A percentile compares a stretch with the other conserved stretches of the same genome.
Evolutionary conservation across 2,329 filamentous ascomycete genomes (phyloP).

Genomic region (Sarocladium oryzae): DNA sequence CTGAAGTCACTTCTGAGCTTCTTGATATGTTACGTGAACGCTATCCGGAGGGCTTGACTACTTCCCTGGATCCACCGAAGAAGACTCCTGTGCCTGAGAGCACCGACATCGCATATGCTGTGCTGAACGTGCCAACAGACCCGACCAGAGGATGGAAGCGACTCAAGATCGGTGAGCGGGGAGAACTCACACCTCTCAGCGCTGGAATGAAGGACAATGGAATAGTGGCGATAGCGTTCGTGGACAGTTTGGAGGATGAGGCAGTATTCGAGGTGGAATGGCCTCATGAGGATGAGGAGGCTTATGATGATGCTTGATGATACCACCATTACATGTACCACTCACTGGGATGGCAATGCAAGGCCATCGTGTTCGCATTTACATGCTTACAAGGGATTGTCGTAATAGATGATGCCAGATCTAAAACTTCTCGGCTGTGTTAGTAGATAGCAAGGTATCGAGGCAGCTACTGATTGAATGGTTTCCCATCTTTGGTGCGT

Average conservation of each 20-base stretch:
- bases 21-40: constrained; percentile 50
- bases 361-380: too few relatives aligned
- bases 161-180: constrained; percentile 29
- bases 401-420: too few relatives aligned
- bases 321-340: neutral
- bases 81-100: constrained; percentile 33
- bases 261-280: constrained; percentile 39
- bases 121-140: constrained; percentile 38
- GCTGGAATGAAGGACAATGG: constrained; percentile 41
- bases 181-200: constrained; percentile 31
- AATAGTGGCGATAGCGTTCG: constrained; percentile 43
- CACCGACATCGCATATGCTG: constrained; percentile 39
- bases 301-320: constrained; percentile 14
- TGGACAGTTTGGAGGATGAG: constrained; percentile 33
- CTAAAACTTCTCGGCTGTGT: too few relatives aligned
- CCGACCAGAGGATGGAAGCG: constrained; percentile 42
- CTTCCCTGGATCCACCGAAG: constrained; percentile 23
- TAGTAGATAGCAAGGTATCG: too few relatives aligned
- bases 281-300: constrained; percentile 36
- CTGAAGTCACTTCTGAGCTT: constrained; percentile 50
- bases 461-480: too few relatives aligned
- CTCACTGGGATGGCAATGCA: too few relatives aligned
- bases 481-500: too few relatives aligned
- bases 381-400: too few relatives aligned
- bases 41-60: constrained; percentile 46